Evolutionary conservation across 176 grass and related monocot species (phyloP), one percentile per base, ranked within the genome.

Genomic region (Aegilops bicornis): DNA sequence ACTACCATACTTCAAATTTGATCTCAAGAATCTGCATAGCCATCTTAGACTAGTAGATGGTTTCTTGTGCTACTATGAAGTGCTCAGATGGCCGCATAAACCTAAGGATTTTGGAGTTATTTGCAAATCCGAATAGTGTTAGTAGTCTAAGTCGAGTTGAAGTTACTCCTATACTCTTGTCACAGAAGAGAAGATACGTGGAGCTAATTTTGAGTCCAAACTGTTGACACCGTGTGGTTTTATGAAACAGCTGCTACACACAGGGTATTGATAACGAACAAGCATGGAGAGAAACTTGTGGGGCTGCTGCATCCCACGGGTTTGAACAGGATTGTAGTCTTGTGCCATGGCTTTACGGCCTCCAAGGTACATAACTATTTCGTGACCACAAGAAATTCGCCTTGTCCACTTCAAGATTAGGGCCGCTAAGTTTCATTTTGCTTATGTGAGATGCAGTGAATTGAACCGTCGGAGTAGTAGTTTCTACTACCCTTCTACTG

Each of bases 281-380:
- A 69, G 29, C 88, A 92, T 45, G 93, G 93, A 62, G 93, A 98
- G 83, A 98, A 86, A 36, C 91, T 97, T 76, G 89, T 87, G 43
- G 95, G 92, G 3, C 5, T 95, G 58, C 83, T 97, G 52, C 90
- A 97, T 66, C 79, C 92, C 31, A 91, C 68, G 68, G 92, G 92
- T 32, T 90, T 85, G 7, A 93, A 85, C 70, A 91, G 87, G 82
- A 86, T 97, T 82, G 93, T 95, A 20, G 88, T 98, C 84, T 40
- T 95, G 67, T 94, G 89, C 78, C 93, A 98, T 86, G 96, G 96
- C 6, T 98, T 98, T 79, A 91, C 58, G 16, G 73, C 87, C 27
- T 77, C 66, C 52, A 98, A 95, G 96, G 96, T 98, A 86, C 66
- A 58, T 73, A 78, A 12, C 12, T 56, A 48, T 37, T n/a, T 8